Base-by-base conservation (phyloP, 2,329 filamentous ascomycete genomes). In the Colletotrichum gloeosporioides region DNA sequence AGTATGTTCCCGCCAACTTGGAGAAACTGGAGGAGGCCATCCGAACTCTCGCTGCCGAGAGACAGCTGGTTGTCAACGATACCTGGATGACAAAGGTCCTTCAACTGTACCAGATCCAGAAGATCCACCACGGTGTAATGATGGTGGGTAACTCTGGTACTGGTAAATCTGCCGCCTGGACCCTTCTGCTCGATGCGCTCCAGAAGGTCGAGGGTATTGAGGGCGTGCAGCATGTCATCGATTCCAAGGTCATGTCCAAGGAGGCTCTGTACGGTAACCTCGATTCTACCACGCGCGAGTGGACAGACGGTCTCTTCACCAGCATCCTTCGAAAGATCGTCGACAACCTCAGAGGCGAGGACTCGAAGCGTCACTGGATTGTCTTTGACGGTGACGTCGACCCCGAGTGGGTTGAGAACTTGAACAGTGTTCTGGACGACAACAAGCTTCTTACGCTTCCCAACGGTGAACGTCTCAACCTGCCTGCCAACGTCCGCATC, bases 191-290 rank as follows among this genome's bases (percentile, higher is more conserved):
- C 25, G 95, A 98, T 81, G 97, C 98, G 18, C 87, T 99, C 75
- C 96, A 99, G 81, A 93, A 94, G 81, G 95, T 98, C 16, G 97
- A 99, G 84, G 93, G 94, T 29, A 90, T 98, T 8, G 98, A 99
- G 85, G 97, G 98, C 36, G 95, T 99, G 62, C 98, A 93, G 79
- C 97, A 99, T 82, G 95, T 99, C 73, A 99, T 99, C 80, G 97
- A 99, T 85, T 98, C 96, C 55, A 99, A 99, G 87, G 98, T 99
- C 85, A 99, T 99, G 97, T 98, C 96, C 69, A 99, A 99, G 86
- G 97, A 99, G 86, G 95, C 95, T 29, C 89, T 99, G 6, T 99
- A 99, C 82, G 97, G 97, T 82, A 98, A 93, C 80, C 90, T 99
- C 65, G 97, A 99, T 84, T 96, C 95, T 75, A 99, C 97, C 4